Evolutionary conservation across 2,329 filamentous ascomycete genomes (phyloP), one percentile per base, ranked within the genome.

Genomic region (Dactylonectria macrodidyma): DNA sequence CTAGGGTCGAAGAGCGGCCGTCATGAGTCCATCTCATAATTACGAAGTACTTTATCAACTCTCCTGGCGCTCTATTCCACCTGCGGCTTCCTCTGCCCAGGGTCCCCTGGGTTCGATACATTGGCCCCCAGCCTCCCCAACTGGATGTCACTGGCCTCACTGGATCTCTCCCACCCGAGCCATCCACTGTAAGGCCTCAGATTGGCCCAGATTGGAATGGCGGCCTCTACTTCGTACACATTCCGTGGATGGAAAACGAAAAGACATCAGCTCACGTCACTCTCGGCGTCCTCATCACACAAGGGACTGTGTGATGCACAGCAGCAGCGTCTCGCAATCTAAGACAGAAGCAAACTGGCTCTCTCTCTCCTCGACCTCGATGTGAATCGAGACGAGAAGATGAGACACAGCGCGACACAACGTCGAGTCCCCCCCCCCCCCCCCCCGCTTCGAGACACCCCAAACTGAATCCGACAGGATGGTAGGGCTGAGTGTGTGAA

Each of bases 181-280:
- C 14, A n/a, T 38, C 30, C 50, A 52, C 51, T 30, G 30, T 33
- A 54, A 30, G 33, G 51, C 51, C 30, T 30, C 30, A 34, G 50
- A 34, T n/a, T 52, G 50, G 9, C 50, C 30, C 51, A 19, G 51
- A 24, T 36, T 5, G 51, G 33, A 12, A 54, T 36, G 33, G 51
- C 51, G 51, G 51, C 51, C 30, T 54, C 51, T 22, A 30, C 26
- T 4, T 4, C 26, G 26, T 30, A 2, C 5, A 19, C 16, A 19
- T 10, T 9, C 30, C 30, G 50, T 52, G 30, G 16, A 12, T 52
- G 26, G 50, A 16, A 52, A n/a, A 34, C 50, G 10, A 34, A n/a
- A 52, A 30, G 30, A 54, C 33, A 54, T 54, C n/a, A 24, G 51
- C 51, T 54, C 51, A 54, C 51, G 51, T 54, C 51, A 54, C 50